A percentile compares a stretch with the other conserved stretches of the same genome.
These are phyloP conservation scores for Mycena vitilis DNA, from an alignment of 768 basidiomycete genomes.

Conservation along the genomic window DNA sequence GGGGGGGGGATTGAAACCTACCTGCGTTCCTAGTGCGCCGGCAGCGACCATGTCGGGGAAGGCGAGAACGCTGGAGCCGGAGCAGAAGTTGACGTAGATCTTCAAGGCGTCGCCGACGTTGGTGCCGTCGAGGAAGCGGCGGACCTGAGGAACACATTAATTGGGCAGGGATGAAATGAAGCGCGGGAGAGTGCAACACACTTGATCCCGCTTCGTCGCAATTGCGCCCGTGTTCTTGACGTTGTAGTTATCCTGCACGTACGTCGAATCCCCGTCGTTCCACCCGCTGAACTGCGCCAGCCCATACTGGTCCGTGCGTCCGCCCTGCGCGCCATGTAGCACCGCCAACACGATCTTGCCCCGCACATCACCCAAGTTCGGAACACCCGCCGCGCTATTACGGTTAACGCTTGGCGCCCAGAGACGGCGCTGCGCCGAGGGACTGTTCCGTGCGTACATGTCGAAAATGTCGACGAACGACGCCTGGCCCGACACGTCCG, in stretches of 20 bases:
- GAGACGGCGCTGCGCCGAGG: slow-evolving; percentile 12
- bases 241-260: slow-evolving; percentile 34
- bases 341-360: slow-evolving; percentile 30
- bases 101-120: slow-evolving; percentile 25
- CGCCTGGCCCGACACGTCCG: slow-evolving; percentile 28
- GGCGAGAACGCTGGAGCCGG: slow-evolving; percentile 26
- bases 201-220: slow-evolving; percentile 34
- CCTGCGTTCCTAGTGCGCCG: slow-evolving; percentile 21
- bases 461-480: slow-evolving; percentile 31
- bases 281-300: slow-evolving; percentile 32
- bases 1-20: neutral
- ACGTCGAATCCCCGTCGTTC: slow-evolving; percentile 31
- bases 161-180: neutral
- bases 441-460: slow-evolving; percentile 25
- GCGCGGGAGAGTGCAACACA: slow-evolving; percentile 1
- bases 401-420: slow-evolving; percentile 23
- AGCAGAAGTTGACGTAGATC: slow-evolving; percentile 33
- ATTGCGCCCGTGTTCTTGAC: slow-evolving; percentile 28
- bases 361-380: slow-evolving; percentile 23
- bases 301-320: slow-evolving; percentile 25
- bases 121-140: slow-evolving; percentile 33
- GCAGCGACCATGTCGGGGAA: slow-evolving; percentile 25
- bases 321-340: slow-evolving; percentile 19
- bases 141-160: slow-evolving; percentile 10
- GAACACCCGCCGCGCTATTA: slow-evolving; percentile 8